Base-by-base conservation (phyloP, 495 filamentous ascomycete species). In the Collariella sp. region DNA sequence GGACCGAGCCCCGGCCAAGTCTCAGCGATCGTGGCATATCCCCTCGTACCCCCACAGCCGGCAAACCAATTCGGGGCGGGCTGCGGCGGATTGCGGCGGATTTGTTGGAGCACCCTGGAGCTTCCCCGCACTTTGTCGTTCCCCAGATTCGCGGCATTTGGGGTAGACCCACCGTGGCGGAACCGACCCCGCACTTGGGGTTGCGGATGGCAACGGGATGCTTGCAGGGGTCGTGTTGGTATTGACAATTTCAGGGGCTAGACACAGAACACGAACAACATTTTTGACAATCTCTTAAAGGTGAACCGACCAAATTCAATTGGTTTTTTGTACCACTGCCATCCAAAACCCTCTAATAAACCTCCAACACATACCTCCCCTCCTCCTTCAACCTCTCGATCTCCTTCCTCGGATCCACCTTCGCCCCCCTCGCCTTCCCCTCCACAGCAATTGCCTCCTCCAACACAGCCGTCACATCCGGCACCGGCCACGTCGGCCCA, bases 401-500 rank as follows among this genome's bases (percentile, higher is more conserved):
- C 79, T 95, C 91, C 79, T 89, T 93, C 60, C 75, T 77, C n/a
- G 84, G 75, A 62, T 95, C 89, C 38, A 93, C 79, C 82, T 88
- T 96, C 75, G 83, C 85, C 24, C 83, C 82, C 34, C 69, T 70
- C 49, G 61, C 66, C 74, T 81, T 81, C n/a, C 82, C 87, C 58
- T 94, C 83, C n/a, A 70, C 67, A 34, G 82, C 83, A 59, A 97
- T 89, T 6, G 93, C 93, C 76, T 97, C 93, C 76, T 95, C 80
- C 55, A 98, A 71, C 56, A 97, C 93, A 46, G 82, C 83, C 10
- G 90, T 96, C 22, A 98, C 93, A 73, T 98, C 94, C n/a, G 93
- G 94, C 40, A 98, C 93, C 9, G 93, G 93, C 94, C 94, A 97
- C 16, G 93, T 97, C 16, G 93, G 93, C 45, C 93, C 93, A 65